These are phyloP conservation scores for Aspergillus niger DNA, from an alignment of 2,329 filamentous ascomycete species.

Conservation along the genomic window DNA sequence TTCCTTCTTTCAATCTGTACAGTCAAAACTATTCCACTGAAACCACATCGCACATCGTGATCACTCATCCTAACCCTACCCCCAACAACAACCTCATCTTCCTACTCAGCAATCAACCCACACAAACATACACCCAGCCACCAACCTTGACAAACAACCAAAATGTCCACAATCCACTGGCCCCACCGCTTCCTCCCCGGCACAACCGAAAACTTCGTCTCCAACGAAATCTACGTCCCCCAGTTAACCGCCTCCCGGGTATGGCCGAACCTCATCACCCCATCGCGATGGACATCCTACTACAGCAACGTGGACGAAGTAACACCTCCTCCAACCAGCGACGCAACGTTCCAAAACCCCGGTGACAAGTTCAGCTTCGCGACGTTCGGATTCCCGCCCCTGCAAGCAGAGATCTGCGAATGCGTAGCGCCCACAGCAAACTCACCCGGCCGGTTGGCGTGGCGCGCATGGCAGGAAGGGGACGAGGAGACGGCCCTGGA, in stretches of 20 bases:
- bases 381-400: conserved; percentile 11
- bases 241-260: neutral
- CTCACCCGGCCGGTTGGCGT: conserved; percentile 1
- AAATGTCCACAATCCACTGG: conserved; percentile 4
- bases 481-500: conserved; percentile 9
- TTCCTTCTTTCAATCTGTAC: too few relatives aligned
- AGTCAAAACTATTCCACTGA: too few relatives aligned
- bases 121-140: too few relatives aligned
- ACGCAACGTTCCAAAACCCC: neutral
- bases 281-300: conserved; percentile 4
- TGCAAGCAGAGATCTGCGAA: neutral
- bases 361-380: conserved; percentile 9
- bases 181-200: conserved; percentile 10
- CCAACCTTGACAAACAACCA: neutral
- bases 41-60: too few relatives aligned
- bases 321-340: neutral
- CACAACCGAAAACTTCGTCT: conserved; percentile 13
- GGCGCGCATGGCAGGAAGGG: conserved; percentile 11
- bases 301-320: conserved; percentile 11
- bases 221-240: conserved; percentile 10
- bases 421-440: conserved; percentile 1
- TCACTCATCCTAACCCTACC: too few relatives aligned
- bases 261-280: neutral
- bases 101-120: too few relatives aligned
- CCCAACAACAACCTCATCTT: too few relatives aligned